These are phyloP conservation scores for Podosphaera aphanis DNA, from an alignment of 2,329 filamentous ascomycete genomes.

Conservation along the genomic window DNA sequence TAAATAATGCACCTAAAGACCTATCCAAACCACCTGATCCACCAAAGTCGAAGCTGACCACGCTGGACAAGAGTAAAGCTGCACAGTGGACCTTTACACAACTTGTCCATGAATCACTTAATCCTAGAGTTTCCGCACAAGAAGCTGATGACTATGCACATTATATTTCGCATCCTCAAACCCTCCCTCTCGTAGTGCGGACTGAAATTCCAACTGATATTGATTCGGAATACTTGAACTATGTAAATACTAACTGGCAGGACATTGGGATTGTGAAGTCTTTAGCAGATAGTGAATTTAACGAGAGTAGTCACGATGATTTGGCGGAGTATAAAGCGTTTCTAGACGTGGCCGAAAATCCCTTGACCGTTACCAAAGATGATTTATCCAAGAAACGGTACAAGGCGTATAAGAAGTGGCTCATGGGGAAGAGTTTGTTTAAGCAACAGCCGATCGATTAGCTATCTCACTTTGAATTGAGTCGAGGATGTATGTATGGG, in stretches of 20 bases:
- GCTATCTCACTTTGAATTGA: neutral
- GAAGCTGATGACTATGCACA: constrained; percentile 72
- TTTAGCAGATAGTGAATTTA: constrained; percentile 3
- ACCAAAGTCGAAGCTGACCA: constrained; percentile 28
- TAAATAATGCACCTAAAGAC: constrained; percentile 32
- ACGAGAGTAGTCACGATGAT: constrained; percentile 23
- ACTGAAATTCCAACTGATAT: constrained; percentile 37
- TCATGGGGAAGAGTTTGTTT: constrained; percentile 83
- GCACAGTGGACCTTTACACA: constrained; percentile 77
- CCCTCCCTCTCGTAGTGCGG: constrained; percentile 60
- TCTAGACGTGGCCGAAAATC: constrained; percentile 54
- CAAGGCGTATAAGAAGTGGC: constrained; percentile 88
- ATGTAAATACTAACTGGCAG: constrained; percentile 44
- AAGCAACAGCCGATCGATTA: constrained; percentile 52
- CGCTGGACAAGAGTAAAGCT: constrained; percentile 53
- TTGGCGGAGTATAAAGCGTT: constrained; percentile 54
- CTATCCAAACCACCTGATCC: constrained; percentile 8
- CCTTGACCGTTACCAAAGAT: constrained; percentile 67
- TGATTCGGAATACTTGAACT: constrained; percentile 54
- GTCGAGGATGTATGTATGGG: neutral
- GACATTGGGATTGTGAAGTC: constrained; percentile 20
- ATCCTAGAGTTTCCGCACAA: constrained; percentile 52
- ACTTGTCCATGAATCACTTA: constrained; percentile 63
- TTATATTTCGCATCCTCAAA: constrained; percentile 76
- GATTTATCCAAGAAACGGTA: constrained; percentile 84